These are phyloP conservation scores for Tieghemiomyces parasiticus DNA, from an alignment of 192 early-diverging fungal species.

Conservation along the genomic window DNA sequence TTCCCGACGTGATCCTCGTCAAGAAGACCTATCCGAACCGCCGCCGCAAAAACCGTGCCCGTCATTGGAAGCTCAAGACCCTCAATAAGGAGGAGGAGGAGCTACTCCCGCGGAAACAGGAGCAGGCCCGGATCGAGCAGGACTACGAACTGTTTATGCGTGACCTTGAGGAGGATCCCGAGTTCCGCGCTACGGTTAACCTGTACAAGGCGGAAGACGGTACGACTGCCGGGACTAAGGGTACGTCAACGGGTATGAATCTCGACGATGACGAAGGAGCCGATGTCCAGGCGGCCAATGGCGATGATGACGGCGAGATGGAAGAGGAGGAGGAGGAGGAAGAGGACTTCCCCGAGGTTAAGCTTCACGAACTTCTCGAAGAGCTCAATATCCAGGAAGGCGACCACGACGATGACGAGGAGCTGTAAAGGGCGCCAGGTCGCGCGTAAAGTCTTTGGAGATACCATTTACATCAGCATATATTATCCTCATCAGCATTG, in stretches of 20 bases:
- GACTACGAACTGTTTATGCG: constrained; percentile 95
- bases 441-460: constrained; percentile 5
- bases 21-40: constrained; percentile 84
- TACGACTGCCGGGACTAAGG: constrained; percentile 12
- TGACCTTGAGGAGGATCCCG: constrained; percentile 96
- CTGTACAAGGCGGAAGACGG: constrained; percentile 58
- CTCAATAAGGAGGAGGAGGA: constrained; percentile 85
- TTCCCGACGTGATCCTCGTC: constrained; percentile 86
- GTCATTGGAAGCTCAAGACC: constrained; percentile 85
- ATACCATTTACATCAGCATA: background rate
- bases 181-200: constrained; percentile 86
- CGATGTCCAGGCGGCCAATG: constrained; percentile 18
- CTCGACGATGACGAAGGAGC: constrained; percentile 11
- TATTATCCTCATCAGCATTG: background rate
- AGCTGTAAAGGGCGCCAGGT: no score
- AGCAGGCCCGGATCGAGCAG: constrained; percentile 57
- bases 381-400: constrained; percentile 66
- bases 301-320: constrained; percentile 25
- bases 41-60: constrained; percentile 66
- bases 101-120: constrained; percentile 54
- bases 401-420: constrained; percentile 27
- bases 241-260: no score
- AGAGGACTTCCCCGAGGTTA: constrained; percentile 86
- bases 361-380: constrained; percentile 85
- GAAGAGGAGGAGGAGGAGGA: constrained; percentile 61